Percentiles rank a stretch among this genome's conserved stretches.
phyloP scores from a whole-genome alignment of 371 early-diverging fungal species.

The Choanephora cucurbitarum region DNA sequence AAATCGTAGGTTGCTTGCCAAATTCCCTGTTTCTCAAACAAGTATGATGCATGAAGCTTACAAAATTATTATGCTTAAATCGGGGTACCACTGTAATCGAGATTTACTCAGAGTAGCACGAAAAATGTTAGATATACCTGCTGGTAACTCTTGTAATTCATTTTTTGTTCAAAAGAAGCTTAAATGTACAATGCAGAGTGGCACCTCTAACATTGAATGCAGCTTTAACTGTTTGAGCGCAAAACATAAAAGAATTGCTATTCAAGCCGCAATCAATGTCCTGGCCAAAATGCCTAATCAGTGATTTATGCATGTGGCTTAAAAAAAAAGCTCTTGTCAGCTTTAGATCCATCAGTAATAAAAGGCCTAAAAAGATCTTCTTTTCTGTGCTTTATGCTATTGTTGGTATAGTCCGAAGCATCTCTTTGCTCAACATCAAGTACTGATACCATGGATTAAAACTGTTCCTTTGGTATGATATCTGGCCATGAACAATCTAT shows the following conservation, averaged over 20 bases:
- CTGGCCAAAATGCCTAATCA: conserved; percentile 1
- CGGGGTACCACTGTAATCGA: too few species aligned
- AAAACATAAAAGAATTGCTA: conserved; percentile 8
- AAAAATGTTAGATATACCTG: too few species aligned
- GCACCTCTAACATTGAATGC: conserved; percentile 6
- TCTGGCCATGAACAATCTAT: too few species aligned
- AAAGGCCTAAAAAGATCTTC: conserved; percentile 2
- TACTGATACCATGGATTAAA: background rate
- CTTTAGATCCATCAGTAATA: conserved; percentile 8
- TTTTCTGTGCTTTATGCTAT: background rate
- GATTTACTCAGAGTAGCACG: background rate
- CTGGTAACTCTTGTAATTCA: background rate
- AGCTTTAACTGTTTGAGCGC: conserved; percentile 12
- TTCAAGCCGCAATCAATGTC: background rate
- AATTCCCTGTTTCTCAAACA: too few species aligned
- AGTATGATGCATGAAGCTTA: too few species aligned
- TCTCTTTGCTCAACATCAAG: background rate
- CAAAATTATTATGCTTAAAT: too few species aligned
- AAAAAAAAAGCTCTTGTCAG: conserved; percentile 8
- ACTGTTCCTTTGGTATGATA: too few species aligned
- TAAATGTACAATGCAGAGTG: background rate
- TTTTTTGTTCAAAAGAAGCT: conserved; percentile 1
- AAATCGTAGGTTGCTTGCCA: too few species aligned
- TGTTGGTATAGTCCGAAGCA: background rate
- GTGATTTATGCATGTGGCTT: conserved; percentile 3